Conservation (phyloP, 2,329 filamentous ascomycete species). For the Fusarium ramigenum region DNA sequence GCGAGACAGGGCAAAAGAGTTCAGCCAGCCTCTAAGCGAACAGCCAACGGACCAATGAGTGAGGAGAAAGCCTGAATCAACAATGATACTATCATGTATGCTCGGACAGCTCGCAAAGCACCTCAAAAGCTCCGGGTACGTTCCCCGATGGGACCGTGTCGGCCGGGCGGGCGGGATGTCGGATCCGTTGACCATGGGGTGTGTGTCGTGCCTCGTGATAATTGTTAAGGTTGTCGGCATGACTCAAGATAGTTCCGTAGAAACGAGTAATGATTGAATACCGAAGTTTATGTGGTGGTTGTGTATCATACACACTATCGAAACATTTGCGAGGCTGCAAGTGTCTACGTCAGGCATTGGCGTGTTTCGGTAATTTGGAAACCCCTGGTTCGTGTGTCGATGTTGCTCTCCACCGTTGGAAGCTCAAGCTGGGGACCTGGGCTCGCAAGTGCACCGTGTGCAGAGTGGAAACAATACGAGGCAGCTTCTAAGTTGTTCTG, state of each 20-base stretch:
- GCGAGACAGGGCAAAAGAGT: conserved; percentile 17
- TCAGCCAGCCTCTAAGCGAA: not conserved
- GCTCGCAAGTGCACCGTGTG: conserved; percentile 1
- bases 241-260: conserved; percentile 21
- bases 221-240: conserved; percentile 13
- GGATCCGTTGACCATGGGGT: conserved; percentile 30
- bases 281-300: conserved; percentile 6
- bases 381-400: conserved; percentile 7
- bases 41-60: conserved; percentile 1
- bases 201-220: conserved; percentile 10
- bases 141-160: conserved; percentile 37
- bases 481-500: conserved; percentile 33
- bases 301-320: not conserved
- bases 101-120: conserved; percentile 18
- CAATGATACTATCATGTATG: not conserved
- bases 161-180: conserved; percentile 32
- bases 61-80: conserved; percentile 1
- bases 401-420: conserved; percentile 13
- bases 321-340: conserved; percentile 4
- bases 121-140: conserved; percentile 18
- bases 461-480: conserved; percentile 21
- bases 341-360: conserved; percentile 13
- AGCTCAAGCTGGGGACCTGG: not conserved
- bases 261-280: conserved; percentile 13
- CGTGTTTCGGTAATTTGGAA: conserved; percentile 11